Evolutionary conservation across 352 stramenopile species (phyloP).

Genomic region (Pythium coloratum): DNA sequence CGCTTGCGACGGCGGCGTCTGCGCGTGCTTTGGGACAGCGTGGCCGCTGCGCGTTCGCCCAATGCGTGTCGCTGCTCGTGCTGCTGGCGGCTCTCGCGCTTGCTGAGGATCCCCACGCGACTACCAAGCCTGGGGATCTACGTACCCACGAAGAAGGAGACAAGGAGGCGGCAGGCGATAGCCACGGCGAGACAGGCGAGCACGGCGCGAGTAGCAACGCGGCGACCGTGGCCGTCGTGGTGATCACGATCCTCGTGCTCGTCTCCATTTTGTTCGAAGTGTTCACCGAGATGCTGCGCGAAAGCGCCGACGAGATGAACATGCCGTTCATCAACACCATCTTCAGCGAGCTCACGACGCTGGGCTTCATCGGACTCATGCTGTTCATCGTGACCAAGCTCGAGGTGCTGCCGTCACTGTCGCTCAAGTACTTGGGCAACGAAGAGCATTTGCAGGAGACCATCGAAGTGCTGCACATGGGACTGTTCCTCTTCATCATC

Average conservation of each 20-base stretch:
- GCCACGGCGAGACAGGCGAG: conserved; percentile 7
- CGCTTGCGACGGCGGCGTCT: not conserved
- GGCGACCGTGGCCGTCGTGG: conserved; percentile 46
- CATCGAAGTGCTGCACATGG: conserved; percentile 79
- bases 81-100: conserved; percentile 23
- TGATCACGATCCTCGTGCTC: conserved; percentile 78
- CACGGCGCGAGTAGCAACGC: not conserved
- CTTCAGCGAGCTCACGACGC: conserved; percentile 31
- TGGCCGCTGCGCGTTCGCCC: not conserved
- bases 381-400: conserved; percentile 50
- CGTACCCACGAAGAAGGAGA: not conserved
- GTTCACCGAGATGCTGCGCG: conserved; percentile 28
- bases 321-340: conserved; percentile 35
- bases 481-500: conserved; percentile 80
- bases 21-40: conserved; percentile 2
- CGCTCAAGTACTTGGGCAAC: conserved; percentile 39
- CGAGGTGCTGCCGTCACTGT: conserved; percentile 51
- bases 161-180: not conserved
- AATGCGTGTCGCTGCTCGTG: conserved; percentile 25
- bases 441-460: conserved; percentile 61
- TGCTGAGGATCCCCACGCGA: conserved; percentile 9
- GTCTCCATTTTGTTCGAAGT: conserved; percentile 28
- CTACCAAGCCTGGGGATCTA: not conserved
- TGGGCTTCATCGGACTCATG: conserved; percentile 23
- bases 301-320: conserved; percentile 28